Conservation (phyloP, 139 green algal genomes). For the Auxenochlorella pyrenoidosa region DNA sequence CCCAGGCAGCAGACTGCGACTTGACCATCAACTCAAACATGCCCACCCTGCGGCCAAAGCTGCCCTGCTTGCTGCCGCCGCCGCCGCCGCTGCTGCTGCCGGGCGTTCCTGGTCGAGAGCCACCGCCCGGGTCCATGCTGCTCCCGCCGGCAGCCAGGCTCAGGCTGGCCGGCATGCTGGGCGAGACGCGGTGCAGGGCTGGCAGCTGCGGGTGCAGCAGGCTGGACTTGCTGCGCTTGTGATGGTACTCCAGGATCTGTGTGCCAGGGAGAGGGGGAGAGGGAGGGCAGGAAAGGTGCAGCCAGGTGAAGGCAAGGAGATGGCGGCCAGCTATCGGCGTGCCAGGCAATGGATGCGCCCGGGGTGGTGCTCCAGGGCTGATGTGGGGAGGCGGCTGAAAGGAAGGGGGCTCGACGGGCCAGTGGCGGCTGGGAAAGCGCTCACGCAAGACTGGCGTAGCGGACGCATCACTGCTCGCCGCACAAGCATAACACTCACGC, state of each 20-base stretch:
- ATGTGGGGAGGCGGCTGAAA: neutral
- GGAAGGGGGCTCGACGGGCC: neutral
- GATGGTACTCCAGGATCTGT: slow-evolving; percentile 57
- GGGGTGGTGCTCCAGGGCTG: too few species aligned
- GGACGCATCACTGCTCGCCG: too few species aligned
- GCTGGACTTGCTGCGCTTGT: slow-evolving; percentile 30
- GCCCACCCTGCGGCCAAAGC: neutral
- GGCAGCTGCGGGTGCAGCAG: slow-evolving; percentile 33
- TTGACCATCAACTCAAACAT: slow-evolving; percentile 8
- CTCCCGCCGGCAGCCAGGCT: neutral
- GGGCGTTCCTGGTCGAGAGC: slow-evolving; percentile 34
- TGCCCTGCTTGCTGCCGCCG: slow-evolving; percentile 7
- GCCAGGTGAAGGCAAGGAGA: too few species aligned
- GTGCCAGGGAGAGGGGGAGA: neutral
- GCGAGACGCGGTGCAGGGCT: slow-evolving; percentile 17
- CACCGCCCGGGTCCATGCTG: neutral
- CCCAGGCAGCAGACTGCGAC: neutral
- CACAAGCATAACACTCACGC: neutral
- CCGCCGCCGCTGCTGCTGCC: neutral
- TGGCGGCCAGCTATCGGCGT: neutral
- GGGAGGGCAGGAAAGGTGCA: neutral
- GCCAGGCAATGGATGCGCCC: neutral
- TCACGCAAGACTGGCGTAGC: too few species aligned
- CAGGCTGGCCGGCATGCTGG: neutral
- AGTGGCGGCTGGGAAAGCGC: neutral